A percentile compares a stretch with the other conserved stretches of the same genome.
Evolutionary conservation across 805 yeast species (phyloP).

Genomic region (Lachancea quebecensis): DNA sequence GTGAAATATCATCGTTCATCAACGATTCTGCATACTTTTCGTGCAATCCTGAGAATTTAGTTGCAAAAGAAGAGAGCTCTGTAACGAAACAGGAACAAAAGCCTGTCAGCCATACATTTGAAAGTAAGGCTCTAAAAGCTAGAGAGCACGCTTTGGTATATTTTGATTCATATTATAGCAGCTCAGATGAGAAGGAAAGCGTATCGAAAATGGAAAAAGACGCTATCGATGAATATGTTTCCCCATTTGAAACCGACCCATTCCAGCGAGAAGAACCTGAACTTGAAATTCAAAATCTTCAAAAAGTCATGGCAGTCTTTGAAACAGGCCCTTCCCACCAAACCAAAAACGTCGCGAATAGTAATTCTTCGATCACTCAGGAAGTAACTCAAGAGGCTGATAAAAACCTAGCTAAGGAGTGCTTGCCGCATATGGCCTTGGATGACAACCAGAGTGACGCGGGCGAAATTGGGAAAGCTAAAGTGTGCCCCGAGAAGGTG

Average conservation of each 20-base stretch:
- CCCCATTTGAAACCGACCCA: conserved; percentile 2
- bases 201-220: background rate
- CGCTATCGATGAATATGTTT: background rate
- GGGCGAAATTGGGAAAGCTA: too few species aligned
- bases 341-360: too few species aligned
- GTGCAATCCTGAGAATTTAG: background rate
- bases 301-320: background rate
- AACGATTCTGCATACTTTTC: background rate
- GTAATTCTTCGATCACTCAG: too few species aligned
- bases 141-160: background rate
- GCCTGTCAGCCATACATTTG: background rate
- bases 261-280: background rate
- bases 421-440: too few species aligned
- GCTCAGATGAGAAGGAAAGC: conserved; percentile 1
- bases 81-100: background rate
- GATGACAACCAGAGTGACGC: too few species aligned
- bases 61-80: background rate
- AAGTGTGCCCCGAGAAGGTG: too few species aligned
- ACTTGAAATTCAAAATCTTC: background rate
- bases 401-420: too few species aligned
- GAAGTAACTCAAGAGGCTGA: too few species aligned
- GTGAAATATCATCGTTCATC: background rate
- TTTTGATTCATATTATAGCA: conserved; percentile 3
- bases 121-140: too few species aligned
- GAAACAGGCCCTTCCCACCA: background rate